A percentile compares a stretch with the other conserved stretches of the same genome.
phyloP scores from a whole-genome alignment of 768 basidiomycete genomes.

The Pisolithus microcarpus region DNA sequence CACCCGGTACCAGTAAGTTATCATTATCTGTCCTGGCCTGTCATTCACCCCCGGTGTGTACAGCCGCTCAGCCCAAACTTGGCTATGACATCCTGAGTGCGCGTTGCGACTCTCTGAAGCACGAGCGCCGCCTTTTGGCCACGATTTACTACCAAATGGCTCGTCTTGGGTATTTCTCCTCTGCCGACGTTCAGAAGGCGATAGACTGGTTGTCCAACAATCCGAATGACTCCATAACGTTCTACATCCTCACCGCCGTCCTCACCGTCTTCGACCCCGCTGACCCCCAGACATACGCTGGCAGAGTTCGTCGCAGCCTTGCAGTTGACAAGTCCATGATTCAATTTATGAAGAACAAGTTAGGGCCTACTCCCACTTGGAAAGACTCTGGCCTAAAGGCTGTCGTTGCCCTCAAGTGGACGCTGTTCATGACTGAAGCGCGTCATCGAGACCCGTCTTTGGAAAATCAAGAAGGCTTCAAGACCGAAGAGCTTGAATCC shows the following conservation, averaged over 20 bases:
- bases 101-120: constrained; percentile 65
- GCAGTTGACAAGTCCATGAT: constrained; percentile 42
- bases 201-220: constrained; percentile 67
- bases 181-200: constrained; percentile 52
- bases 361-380: constrained; percentile 52
- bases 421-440: constrained; percentile 72
- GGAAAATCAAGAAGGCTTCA: constrained; percentile 58
- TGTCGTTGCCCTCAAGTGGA: constrained; percentile 77
- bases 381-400: constrained; percentile 66
- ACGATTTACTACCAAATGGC: constrained; percentile 57
- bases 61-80: constrained; percentile 41
- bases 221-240: constrained; percentile 61
- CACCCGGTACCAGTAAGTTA: constrained; percentile 46
- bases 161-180: constrained; percentile 52
- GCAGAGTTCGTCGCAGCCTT: constrained; percentile 40
- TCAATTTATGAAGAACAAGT: constrained; percentile 51
- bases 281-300: constrained; percentile 43
- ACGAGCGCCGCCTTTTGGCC: constrained; percentile 64
- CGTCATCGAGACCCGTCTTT: constrained; percentile 61
- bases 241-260: constrained; percentile 59
- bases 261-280: constrained; percentile 62
- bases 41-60: background rate
- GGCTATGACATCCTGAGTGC: constrained; percentile 63
- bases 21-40: background rate
- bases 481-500: constrained; percentile 71